Base-by-base conservation (phyloP, 805 yeast genomes). In the Candida takata region DNA sequence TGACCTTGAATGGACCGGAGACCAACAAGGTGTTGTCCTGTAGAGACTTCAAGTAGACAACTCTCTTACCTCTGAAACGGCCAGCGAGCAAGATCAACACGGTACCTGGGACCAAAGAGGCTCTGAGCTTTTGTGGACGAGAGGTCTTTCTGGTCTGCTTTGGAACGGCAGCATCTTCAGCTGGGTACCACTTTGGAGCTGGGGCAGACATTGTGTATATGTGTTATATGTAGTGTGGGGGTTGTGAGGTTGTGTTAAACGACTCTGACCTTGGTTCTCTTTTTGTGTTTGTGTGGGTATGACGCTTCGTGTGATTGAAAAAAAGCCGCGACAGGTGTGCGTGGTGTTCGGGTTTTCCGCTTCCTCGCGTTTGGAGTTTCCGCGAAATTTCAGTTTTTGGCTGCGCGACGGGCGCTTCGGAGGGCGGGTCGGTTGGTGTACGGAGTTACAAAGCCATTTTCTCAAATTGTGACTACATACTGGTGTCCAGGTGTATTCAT, bases 61-160 rank as follows among this genome's bases (percentile, higher is more conserved):
- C 98, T 76, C 97, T 88, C 85, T 90, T 92, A 70, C 98, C 98
- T 74, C 98, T 85, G 95, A 87, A 90, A 73, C 96, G 86, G 67
- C 98, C 98, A 61, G 97, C 97, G 66, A 90, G 79, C 68, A 90
- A 74, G 70, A 90, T 90, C 67, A 92, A 77, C 56, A 90, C 97
- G 63, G 97, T 84, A 69, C 98, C 98, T 70, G 97, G 97, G 55
- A 84, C 94, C 62, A 90, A 76, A 49, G 96, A 83, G 61, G 95
- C 77, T 72, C 97, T 87, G 70, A 92, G 78, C 72, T 84, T 84
- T 72, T 86, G 92, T 63, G 97, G 94, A 67, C 87, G 85, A 60
- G 75, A 74, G 59, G 88, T 65, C 82, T 87, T 85, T 82, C 95
- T 85, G 65, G 85, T 67, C 72, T 76, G 77, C 77, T 83, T 85